These are phyloP conservation scores for Erodium trifolium DNA, from an alignment of 441 rosid species.

Conservation along the genomic window DNA sequence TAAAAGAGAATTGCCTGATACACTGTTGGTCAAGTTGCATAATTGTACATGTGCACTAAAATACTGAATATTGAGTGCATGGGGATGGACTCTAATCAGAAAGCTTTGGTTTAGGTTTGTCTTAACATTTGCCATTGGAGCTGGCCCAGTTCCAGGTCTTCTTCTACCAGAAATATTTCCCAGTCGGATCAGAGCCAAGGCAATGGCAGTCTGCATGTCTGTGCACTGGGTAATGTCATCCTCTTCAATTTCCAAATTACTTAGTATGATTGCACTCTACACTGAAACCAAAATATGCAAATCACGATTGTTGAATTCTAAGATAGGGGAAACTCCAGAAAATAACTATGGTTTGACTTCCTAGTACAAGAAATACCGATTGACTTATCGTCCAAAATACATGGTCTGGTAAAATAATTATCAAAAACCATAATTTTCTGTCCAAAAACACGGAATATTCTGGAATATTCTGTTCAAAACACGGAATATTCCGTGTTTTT, in stretches of 20 bases:
- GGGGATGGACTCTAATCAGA: background rate
- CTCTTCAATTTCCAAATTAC: background rate
- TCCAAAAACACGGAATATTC: too few relatives aligned
- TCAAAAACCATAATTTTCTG: too few relatives aligned
- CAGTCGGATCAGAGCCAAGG: conserved; percentile 42
- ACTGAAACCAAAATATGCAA: background rate
- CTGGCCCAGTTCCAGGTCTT: conserved; percentile 52
- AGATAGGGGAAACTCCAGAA: too few relatives aligned
- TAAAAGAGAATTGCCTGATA: background rate
- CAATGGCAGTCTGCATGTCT: conserved; percentile 48
- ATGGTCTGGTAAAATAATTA: too few relatives aligned
- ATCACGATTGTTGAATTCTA: background rate
- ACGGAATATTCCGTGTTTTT: too few relatives aligned
- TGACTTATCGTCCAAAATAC: too few relatives aligned
- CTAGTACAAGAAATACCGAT: too few relatives aligned
- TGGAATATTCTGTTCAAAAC: too few relatives aligned
- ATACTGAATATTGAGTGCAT: background rate
- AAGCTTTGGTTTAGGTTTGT: conserved; percentile 33
- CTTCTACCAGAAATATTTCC: conserved; percentile 49
- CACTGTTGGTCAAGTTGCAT: background rate
- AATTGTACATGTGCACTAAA: background rate
- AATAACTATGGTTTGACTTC: too few relatives aligned
- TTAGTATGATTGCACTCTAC: background rate
- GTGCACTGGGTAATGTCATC: conserved; percentile 41
- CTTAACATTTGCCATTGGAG: conserved; percentile 44